Percentiles rank a stretch among this genome's conserved stretches.
Evolutionary conservation across 768 basidiomycete genomes (phyloP).

Genomic region (Saitozyma podzolica): DNA sequence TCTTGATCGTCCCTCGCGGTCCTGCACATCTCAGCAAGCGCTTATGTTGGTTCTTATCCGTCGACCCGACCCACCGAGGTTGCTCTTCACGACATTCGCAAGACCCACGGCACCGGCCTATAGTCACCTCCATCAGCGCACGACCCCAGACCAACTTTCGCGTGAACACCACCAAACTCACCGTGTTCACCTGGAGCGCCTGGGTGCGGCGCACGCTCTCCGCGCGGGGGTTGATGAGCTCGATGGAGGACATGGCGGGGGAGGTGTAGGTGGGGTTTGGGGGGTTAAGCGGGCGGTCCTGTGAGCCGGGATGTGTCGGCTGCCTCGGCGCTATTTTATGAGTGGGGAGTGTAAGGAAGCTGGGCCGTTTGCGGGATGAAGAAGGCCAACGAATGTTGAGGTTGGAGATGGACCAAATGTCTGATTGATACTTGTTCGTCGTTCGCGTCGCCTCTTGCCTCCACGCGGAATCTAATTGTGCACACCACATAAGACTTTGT

Average conservation of each 20-base stretch:
- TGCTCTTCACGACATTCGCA: constrained; percentile 93
- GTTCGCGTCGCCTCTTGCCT: no score
- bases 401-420: no score
- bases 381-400: no score
- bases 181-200: constrained; percentile 74
- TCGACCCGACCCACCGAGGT: constrained; percentile 68
- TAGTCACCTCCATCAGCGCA: constrained; percentile 55
- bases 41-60: background rate
- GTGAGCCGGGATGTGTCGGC: no score
- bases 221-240: constrained; percentile 95
- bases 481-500: no score
- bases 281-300: no score
- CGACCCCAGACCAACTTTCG: background rate
- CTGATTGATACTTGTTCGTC: no score
- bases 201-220: constrained; percentile 88
- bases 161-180: constrained; percentile 16
- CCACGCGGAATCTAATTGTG: no score
- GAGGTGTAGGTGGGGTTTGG: background rate
- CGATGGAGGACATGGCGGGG: constrained; percentile 57
- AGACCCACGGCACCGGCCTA: constrained; percentile 90
- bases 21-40: constrained; percentile 57
- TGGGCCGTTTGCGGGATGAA: no score
- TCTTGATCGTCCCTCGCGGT: constrained; percentile 95
- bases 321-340: no score
- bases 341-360: no score